phyloP scores from a whole-genome alignment of 768 basidiomycete genomes.

The Termitomyces sp. region DNA sequence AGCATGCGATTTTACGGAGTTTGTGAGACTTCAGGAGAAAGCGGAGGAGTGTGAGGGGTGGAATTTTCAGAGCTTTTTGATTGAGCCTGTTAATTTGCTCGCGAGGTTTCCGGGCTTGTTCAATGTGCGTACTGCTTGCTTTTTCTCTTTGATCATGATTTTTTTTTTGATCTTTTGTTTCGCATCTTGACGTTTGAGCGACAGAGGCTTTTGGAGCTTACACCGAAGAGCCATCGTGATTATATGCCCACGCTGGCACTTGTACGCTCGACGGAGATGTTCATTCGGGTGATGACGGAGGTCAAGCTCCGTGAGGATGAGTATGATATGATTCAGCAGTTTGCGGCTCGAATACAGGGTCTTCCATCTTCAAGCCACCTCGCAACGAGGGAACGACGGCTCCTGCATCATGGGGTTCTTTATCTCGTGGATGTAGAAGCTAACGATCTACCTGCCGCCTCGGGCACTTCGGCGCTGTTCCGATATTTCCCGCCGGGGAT shows the following conservation, averaged over 20 bases:
- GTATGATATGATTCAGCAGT: conserved; percentile 67
- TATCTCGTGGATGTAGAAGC: conserved; percentile 37
- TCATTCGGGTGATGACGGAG: conserved; percentile 77
- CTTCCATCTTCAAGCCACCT: conserved; percentile 52
- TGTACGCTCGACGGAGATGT: conserved; percentile 62
- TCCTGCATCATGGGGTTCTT: conserved; percentile 67
- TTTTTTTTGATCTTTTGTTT: not conserved
- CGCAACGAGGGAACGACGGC: conserved; percentile 67
- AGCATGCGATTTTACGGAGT: conserved; percentile 81
- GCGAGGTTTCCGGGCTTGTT: conserved; percentile 71
- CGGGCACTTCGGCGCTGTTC: conserved; percentile 4
- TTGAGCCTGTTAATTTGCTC: conserved; percentile 74
- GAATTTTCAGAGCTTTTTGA: conserved; percentile 63
- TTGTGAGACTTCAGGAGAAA: conserved; percentile 65
- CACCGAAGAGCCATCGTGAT: conserved; percentile 68
- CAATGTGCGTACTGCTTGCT: conserved; percentile 45
- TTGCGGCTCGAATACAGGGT: conserved; percentile 58
- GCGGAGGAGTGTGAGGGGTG: conserved; percentile 54
- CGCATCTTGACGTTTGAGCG: too few relatives aligned
- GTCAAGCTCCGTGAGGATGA: conserved; percentile 87
- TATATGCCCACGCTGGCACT: conserved; percentile 66
- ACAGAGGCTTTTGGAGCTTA: conserved; percentile 68
- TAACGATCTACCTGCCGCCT: conserved; percentile 16
- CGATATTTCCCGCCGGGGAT: conserved; percentile 10
- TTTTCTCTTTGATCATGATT: not conserved